A percentile compares a stretch with the other conserved stretches of the same genome.
These are phyloP conservation scores for Ophiostoma angusticollis DNA, from an alignment of 2,329 filamentous ascomycete species.

Conservation along the genomic window DNA sequence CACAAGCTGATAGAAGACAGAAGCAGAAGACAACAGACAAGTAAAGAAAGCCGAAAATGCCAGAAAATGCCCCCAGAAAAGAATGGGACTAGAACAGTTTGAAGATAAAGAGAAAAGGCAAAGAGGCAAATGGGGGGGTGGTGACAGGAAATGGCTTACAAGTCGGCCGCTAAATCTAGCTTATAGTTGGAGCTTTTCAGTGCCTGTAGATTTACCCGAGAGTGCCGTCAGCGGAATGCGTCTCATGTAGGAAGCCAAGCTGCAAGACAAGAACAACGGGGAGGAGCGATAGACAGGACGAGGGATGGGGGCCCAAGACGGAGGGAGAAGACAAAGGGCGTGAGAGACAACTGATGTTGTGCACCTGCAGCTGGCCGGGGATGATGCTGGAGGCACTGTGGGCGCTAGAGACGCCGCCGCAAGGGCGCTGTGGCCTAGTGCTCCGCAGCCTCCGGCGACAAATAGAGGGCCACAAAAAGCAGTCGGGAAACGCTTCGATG, in stretches of 20 bases:
- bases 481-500: neutral
- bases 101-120: slow-evolving; percentile 10
- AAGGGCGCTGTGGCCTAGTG: too few species aligned
- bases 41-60: neutral
- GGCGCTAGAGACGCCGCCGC: too few species aligned
- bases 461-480: slow-evolving; percentile 11
- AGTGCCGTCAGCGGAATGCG: slow-evolving; percentile 8
- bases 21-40: neutral
- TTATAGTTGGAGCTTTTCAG: slow-evolving; percentile 37
- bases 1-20: too few species aligned
- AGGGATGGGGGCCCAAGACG: neutral
- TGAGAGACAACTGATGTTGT: too few species aligned
- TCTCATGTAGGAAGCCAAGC: neutral
- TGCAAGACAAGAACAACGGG: neutral
- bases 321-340: neutral
- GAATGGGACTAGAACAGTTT: slow-evolving; percentile 10
- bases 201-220: slow-evolving; percentile 24
- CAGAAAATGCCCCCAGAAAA: slow-evolving; percentile 14
- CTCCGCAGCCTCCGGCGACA: slow-evolving; percentile 2
- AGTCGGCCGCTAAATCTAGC: slow-evolving; percentile 40
- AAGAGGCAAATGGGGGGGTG: slow-evolving; percentile 2
- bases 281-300: neutral
- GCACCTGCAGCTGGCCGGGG: too few species aligned
- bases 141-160: slow-evolving; percentile 33
- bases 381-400: too few species aligned